phyloP scores from a whole-genome alignment of 2,329 filamentous ascomycete species.

The Cladobotryum mycophilum region DNA sequence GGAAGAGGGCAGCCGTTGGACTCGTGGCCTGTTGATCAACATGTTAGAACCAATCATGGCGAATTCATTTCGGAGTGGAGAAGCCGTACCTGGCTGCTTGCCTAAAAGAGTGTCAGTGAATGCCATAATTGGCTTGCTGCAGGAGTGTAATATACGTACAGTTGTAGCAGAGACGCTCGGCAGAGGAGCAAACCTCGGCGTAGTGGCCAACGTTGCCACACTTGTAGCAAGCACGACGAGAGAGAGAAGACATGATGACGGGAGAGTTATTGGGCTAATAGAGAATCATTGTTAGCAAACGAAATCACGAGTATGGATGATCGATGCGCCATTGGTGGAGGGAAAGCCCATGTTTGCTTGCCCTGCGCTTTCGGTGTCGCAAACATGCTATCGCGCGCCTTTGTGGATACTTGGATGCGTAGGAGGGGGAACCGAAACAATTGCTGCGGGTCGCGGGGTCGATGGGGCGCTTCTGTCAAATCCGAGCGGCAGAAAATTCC shows the following conservation, averaged over 20 bases:
- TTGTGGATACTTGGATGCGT: background rate
- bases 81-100: conserved; percentile 67
- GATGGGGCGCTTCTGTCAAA: conserved; percentile 1
- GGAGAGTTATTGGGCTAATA: conserved; percentile 16
- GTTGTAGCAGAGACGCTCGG: conserved; percentile 99
- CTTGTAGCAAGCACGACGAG: conserved; percentile 78
- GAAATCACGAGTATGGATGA: background rate
- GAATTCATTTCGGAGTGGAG: background rate
- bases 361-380: background rate
- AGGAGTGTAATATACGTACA: conserved; percentile 54
- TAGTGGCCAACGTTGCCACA: conserved; percentile 78
- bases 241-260: conserved; percentile 66
- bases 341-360: background rate
- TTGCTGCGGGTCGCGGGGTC: conserved; percentile 9
- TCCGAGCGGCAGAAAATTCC: conserved; percentile 5
- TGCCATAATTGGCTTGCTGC: background rate
- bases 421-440: background rate
- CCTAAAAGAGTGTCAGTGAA: conserved; percentile 36
- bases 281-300: conserved; percentile 39
- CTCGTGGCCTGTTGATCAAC: conserved; percentile 62
- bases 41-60: conserved; percentile 1
- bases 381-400: background rate
- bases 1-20: conserved; percentile 96
- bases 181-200: conserved; percentile 90
- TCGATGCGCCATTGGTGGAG: background rate